Evolutionary conservation across 192 early-diverging fungal species (phyloP).

Genomic region (Thamnidium elegans): DNA sequence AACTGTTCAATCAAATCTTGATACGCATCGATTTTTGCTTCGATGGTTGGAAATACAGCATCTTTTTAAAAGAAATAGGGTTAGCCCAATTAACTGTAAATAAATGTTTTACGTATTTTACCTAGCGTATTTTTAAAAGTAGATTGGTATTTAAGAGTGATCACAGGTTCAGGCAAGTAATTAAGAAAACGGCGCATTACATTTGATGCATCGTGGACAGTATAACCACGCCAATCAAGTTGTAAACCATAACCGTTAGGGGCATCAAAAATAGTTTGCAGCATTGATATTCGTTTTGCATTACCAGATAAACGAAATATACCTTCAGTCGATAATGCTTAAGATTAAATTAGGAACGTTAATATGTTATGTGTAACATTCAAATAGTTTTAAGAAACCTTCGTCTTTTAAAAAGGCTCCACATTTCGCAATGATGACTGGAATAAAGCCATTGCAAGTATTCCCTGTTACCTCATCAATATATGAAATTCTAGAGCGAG

Average conservation of each 20-base stretch:
- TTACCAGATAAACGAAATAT: conserved; percentile 80
- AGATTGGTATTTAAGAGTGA: conserved; percentile 59
- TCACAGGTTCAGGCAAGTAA: conserved; percentile 69
- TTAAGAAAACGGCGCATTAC: conserved; percentile 69
- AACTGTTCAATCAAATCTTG: conserved; percentile 53
- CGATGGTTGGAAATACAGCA: not conserved
- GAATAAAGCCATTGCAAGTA: conserved; percentile 22
- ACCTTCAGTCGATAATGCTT: conserved; percentile 41
- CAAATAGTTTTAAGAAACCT: conserved; percentile 12
- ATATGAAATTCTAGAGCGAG: conserved; percentile 27
- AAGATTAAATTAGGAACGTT: not conserved
- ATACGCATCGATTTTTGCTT: conserved; percentile 43
- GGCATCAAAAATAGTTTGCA: conserved; percentile 66
- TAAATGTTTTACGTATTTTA: conserved; percentile 13
- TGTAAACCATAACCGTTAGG: conserved; percentile 55
- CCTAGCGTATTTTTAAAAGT: conserved; percentile 56
- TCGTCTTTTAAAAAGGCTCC: conserved; percentile 31
- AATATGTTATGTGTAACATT: not conserved
- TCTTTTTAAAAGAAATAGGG: conserved; percentile 23
- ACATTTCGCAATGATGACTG: conserved; percentile 32
- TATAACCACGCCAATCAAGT: conserved; percentile 62
- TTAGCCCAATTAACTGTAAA: not conserved
- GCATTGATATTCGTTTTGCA: conserved; percentile 61
- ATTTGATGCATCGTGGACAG: conserved; percentile 73
- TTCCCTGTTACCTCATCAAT: conserved; percentile 17